Conservation (phyloP, 345 rosid genomes). For the Citrus mangshanensis region DNA sequence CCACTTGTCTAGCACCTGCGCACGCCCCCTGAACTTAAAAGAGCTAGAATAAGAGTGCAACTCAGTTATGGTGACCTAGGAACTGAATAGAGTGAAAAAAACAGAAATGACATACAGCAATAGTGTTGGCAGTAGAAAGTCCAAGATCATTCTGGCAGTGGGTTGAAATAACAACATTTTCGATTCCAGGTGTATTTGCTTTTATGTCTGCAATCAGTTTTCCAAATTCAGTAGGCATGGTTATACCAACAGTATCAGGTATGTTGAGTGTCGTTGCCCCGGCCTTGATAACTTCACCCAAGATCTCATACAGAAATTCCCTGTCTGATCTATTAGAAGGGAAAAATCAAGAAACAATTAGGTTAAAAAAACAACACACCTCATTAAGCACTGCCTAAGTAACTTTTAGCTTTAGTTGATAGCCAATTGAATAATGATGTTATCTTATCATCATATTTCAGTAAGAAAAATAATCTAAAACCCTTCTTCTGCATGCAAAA, state of each 20-base stretch:
- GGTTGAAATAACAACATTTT: slow-evolving; percentile 82
- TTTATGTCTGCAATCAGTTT: slow-evolving; percentile 80
- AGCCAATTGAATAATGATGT: neutral
- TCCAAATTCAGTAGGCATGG: slow-evolving; percentile 76
- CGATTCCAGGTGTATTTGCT: slow-evolving; percentile 85
- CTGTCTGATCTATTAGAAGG: slow-evolving; percentile 64
- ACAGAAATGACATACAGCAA: slow-evolving; percentile 52
- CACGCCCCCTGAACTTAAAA: slow-evolving; percentile 65
- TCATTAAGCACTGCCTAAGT: neutral
- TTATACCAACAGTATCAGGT: slow-evolving; percentile 96
- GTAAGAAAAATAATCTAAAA: neutral
- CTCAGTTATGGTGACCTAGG: neutral
- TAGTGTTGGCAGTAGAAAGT: slow-evolving; percentile 93
- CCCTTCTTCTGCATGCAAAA: neutral
- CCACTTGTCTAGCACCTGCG: slow-evolving; percentile 94
- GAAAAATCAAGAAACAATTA: neutral
- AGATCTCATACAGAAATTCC: slow-evolving; percentile 71
- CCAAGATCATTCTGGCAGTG: slow-evolving; percentile 99
- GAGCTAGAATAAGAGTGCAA: slow-evolving; percentile 15
- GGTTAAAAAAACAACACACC: neutral
- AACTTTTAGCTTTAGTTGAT: neutral
- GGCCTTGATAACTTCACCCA: slow-evolving; percentile 91
- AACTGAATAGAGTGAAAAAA: neutral
- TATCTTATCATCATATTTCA: neutral
- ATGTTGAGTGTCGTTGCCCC: slow-evolving; percentile 96